Conservation (phyloP, 169 alveolate species). For the Eimeria tenella region DNA sequence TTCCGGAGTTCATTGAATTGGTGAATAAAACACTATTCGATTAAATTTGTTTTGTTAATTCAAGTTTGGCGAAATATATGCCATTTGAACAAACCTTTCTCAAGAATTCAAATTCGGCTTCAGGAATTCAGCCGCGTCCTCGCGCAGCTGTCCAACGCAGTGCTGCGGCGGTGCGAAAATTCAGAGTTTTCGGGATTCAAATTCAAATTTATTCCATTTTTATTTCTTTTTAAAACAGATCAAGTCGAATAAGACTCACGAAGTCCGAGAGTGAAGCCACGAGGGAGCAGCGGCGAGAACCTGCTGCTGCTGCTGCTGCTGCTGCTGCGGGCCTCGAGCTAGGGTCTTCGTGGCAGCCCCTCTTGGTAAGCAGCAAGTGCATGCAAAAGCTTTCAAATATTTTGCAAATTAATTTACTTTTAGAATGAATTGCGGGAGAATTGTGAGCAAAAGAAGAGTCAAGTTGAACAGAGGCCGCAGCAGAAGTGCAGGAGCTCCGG, state of each 20-base stretch:
- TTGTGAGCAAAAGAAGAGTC: background rate
- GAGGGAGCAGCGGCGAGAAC: background rate
- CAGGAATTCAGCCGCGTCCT: slow-evolving; percentile 11
- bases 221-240: background rate
- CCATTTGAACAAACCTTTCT: too few relatives aligned
- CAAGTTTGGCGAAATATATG: background rate
- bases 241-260: background rate
- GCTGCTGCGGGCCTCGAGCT: background rate
- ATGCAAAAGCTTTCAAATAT: background rate
- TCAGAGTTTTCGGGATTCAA: too few relatives aligned
- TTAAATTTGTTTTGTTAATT: background rate
- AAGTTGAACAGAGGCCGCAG: background rate
- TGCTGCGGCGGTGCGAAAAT: background rate
- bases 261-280: slow-evolving; percentile 5
- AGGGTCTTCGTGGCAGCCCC: slow-evolving; percentile 30
- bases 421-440: background rate
- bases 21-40: background rate
- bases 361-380: background rate
- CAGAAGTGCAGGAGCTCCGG: background rate
- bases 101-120: background rate
- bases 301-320: too few relatives aligned
- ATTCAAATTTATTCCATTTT: too few relatives aligned
- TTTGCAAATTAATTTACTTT: background rate
- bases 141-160: slow-evolving; percentile 25
- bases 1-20: background rate